phyloP scores from a whole-genome alignment of 2,329 filamentous ascomycete species.

The Alternaria ethzedia region DNA sequence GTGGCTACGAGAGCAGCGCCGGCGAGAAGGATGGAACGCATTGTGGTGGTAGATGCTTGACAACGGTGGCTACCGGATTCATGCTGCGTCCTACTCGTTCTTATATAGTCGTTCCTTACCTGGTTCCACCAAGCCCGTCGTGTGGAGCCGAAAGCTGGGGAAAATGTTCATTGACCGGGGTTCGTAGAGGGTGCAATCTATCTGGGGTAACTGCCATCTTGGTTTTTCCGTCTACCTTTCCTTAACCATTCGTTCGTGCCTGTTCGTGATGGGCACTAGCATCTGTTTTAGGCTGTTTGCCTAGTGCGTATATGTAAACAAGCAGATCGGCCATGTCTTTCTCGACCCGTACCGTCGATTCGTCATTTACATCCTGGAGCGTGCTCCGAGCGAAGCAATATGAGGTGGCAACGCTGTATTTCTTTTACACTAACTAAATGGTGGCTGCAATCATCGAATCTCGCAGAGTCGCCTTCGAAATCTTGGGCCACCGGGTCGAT shows the following conservation, averaged over 20 bases:
- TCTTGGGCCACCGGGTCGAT: constrained; percentile 6
- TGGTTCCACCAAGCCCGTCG: not conserved
- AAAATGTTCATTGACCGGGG: not conserved
- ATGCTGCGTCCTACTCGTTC: not conserved
- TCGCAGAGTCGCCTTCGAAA: not conserved
- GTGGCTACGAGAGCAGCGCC: constrained; percentile 14
- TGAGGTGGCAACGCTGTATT: not conserved
- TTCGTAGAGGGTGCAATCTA: not conserved
- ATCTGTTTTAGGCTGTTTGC: not conserved
- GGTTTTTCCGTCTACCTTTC: not conserved
- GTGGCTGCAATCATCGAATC: not conserved
- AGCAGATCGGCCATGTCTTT: not conserved
- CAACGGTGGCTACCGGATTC: not conserved
- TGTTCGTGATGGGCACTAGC: not conserved
- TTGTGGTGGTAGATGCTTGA: not conserved
- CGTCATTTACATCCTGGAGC: not conserved
- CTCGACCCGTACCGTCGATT: not conserved
- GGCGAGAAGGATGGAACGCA: constrained; percentile 12
- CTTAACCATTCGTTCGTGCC: not conserved
- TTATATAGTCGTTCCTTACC: not conserved
- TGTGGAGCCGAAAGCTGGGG: not conserved
- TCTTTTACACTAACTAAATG: not conserved
- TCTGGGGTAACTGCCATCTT: not conserved
- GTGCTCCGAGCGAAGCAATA: not conserved
- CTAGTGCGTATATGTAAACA: not conserved